Conservation (phyloP, 371 early-diverging fungal genomes). For the Mucor plumbeus region DNA sequence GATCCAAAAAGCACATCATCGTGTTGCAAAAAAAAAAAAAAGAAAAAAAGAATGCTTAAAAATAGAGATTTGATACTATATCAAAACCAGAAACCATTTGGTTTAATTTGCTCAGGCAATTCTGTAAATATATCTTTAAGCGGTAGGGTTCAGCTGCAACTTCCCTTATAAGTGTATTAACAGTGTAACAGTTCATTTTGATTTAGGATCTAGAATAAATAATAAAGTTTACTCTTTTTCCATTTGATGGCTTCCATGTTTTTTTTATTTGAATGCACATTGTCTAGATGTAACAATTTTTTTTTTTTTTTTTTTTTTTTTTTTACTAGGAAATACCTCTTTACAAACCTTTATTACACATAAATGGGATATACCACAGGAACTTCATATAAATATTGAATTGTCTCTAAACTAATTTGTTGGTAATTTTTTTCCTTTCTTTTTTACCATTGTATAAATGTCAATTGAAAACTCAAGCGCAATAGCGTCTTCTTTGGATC, state of each 20-base stretch:
- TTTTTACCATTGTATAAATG: background rate
- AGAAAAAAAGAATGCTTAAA: too few relatives aligned
- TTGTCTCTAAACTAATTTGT: background rate
- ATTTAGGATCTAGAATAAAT: background rate
- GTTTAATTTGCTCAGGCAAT: background rate
- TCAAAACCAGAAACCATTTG: background rate
- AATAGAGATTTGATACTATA: background rate
- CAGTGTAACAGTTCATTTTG: background rate
- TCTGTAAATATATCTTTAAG: background rate
- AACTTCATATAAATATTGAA: background rate
- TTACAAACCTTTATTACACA: background rate
- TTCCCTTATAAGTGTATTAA: background rate
- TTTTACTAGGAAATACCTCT: background rate
- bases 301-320: background rate
- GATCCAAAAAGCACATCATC: background rate
- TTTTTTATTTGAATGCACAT: background rate
- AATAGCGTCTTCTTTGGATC: constrained; percentile 26
- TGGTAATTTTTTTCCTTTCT: background rate
- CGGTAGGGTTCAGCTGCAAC: too few relatives aligned
- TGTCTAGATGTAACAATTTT: background rate
- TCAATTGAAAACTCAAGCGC: background rate
- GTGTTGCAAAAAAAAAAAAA: background rate
- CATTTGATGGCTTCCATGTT: background rate
- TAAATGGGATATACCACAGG: background rate
- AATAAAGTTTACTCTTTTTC: background rate